Conservation (phyloP, 805 yeast genomes). For the Dipodascus albidus region DNA sequence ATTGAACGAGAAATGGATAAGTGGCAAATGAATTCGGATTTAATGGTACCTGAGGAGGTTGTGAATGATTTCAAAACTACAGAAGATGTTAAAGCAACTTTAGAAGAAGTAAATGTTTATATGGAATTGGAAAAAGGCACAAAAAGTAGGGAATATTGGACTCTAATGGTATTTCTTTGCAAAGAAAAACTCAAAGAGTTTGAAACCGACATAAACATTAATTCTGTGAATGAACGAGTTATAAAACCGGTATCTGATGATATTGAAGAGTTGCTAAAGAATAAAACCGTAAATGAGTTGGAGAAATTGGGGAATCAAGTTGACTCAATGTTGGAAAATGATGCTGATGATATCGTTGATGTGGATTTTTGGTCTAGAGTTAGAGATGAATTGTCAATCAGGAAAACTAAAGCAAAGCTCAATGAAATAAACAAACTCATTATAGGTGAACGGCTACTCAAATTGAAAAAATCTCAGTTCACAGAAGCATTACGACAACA, state of each 20-base stretch:
- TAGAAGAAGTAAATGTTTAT: constrained; percentile 7
- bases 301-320: constrained; percentile 15
- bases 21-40: neutral
- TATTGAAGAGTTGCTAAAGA: constrained; percentile 19
- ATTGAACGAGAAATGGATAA: neutral
- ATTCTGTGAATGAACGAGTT: constrained; percentile 5
- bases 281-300: constrained; percentile 18
- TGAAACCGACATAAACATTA: neutral
- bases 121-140: constrained; percentile 5
- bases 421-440: constrained; percentile 7
- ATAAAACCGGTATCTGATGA: constrained; percentile 17
- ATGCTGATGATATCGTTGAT: constrained; percentile 14
- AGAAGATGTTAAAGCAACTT: neutral
- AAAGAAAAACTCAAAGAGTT: constrained; percentile 4
- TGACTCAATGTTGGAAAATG: constrained; percentile 10
- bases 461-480: neutral
- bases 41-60: neutral
- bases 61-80: neutral
- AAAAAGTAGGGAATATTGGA: constrained; percentile 17
- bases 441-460: constrained; percentile 8
- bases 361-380: constrained; percentile 22
- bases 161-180: constrained; percentile 8
- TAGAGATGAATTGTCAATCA: constrained; percentile 13
- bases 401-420: constrained; percentile 14
- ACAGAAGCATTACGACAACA: neutral